Percentiles rank a stretch among this genome's conserved stretches.
Evolutionary conservation across 768 basidiomycete species (phyloP).

Genomic region (Galerina sulciceps): DNA sequence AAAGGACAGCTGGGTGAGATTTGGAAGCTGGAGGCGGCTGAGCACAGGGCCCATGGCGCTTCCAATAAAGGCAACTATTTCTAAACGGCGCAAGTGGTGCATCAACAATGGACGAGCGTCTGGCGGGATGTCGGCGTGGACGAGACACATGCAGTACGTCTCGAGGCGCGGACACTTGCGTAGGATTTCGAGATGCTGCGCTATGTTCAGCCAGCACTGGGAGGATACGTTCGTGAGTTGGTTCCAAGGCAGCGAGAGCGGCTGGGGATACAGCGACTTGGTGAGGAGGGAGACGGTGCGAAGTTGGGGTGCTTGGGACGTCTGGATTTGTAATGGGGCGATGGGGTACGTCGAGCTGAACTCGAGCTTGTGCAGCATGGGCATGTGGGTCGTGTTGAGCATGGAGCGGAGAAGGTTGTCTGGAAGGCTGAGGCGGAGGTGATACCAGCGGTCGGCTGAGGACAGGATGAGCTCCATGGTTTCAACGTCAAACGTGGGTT

Average conservation of each 20-base stretch:
- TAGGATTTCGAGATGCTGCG: constrained; percentile 29
- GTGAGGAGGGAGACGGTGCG: constrained; percentile 22
- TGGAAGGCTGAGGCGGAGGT: constrained; percentile 23
- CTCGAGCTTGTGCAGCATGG: constrained; percentile 22
- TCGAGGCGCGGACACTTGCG: constrained; percentile 26
- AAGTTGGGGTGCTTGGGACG: constrained; percentile 18
- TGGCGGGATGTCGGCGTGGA: constrained; percentile 14
- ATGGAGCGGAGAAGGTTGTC: constrained; percentile 17
- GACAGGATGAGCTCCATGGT: constrained; percentile 16
- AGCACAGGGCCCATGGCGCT: constrained; percentile 22
- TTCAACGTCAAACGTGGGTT: constrained; percentile 11
- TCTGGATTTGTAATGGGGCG: constrained; percentile 12
- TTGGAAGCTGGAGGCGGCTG: constrained; percentile 23
- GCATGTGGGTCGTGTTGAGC: constrained; percentile 18
- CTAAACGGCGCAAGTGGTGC: constrained; percentile 16
- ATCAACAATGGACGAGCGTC: constrained; percentile 15
- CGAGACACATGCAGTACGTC: constrained; percentile 23
- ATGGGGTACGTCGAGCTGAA: constrained; percentile 22
- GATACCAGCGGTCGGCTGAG: constrained; percentile 23
- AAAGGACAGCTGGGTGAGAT: constrained; percentile 21
- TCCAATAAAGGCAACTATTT: constrained; percentile 24
- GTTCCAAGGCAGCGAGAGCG: constrained; percentile 17
- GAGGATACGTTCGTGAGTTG: constrained; percentile 26
- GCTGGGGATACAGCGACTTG: constrained; percentile 19
- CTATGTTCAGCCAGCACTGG: constrained; percentile 26